Evolutionary conservation across 2,329 filamentous ascomycete genomes (phyloP).

Genomic region (Claviceps sp.): DNA sequence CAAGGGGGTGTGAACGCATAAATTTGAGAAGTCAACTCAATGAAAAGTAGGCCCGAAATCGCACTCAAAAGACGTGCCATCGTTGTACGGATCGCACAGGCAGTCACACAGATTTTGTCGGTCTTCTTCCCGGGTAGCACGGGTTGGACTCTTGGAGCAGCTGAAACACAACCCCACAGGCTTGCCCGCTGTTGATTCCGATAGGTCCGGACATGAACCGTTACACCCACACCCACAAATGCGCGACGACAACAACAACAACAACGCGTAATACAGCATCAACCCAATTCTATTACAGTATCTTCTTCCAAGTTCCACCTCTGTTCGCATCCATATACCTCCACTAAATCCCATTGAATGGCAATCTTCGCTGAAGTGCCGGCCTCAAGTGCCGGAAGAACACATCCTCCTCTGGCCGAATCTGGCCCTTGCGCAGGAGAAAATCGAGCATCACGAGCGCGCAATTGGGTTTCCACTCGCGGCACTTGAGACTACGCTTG

Average conservation of each 20-base stretch:
- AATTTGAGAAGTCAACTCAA: too few species aligned
- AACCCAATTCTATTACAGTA: too few species aligned
- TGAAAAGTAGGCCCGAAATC: too few species aligned
- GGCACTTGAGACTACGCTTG: conserved; percentile 13
- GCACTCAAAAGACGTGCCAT: too few species aligned
- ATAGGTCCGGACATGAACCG: neutral
- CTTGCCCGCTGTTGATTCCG: conserved; percentile 1
- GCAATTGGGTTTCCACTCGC: conserved; percentile 25
- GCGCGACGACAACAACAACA: too few species aligned
- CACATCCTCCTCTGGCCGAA: conserved; percentile 13
- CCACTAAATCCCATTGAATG: conserved; percentile 10
- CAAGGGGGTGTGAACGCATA: too few species aligned
- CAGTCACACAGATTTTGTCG: too few species aligned
- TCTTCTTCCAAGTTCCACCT: neutral
- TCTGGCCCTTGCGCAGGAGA: conserved; percentile 17
- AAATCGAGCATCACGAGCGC: conserved; percentile 27
- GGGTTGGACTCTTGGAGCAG: neutral
- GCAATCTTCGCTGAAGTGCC: conserved; percentile 14
- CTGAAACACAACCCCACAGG: neutral
- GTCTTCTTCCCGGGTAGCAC: neutral
- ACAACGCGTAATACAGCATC: too few species aligned
- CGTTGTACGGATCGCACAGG: too few species aligned
- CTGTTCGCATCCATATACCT: neutral
- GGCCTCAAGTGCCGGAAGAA: conserved; percentile 11
- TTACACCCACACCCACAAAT: too few species aligned